These are phyloP conservation scores for Sporothrix brasiliensis DNA, from an alignment of 2,329 filamentous ascomycete genomes.

Conservation along the genomic window DNA sequence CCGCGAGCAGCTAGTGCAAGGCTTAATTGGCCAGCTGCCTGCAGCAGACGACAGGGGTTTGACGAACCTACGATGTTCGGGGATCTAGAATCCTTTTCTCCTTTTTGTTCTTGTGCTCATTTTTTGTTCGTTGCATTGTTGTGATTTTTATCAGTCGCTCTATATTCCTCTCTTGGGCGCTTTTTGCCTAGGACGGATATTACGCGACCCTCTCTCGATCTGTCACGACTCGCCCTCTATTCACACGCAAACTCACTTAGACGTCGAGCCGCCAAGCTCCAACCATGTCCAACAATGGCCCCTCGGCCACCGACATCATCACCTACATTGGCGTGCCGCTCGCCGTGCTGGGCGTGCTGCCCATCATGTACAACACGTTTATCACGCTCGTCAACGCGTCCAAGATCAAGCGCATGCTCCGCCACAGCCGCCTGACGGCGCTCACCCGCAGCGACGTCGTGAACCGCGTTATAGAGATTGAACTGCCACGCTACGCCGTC, in stretches of 20 bases:
- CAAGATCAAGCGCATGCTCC: constrained; percentile 61
- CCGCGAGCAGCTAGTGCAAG: constrained; percentile 26
- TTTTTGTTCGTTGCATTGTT: neutral
- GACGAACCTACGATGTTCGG: constrained; percentile 1
- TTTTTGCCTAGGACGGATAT: constrained; percentile 6
- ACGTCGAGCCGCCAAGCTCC: neutral
- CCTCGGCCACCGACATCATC: constrained; percentile 42
- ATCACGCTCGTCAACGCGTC: constrained; percentile 62
- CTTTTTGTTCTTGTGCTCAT: neutral
- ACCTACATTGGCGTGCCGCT: constrained; percentile 45
- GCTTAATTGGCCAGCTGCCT: constrained; percentile 6
- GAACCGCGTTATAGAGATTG: constrained; percentile 67
- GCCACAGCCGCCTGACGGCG: constrained; percentile 59
- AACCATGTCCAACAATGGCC: constrained; percentile 34
- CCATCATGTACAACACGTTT: constrained; percentile 67
- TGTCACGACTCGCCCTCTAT: neutral
- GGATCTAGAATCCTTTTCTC: neutral
- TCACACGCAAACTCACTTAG: neutral
- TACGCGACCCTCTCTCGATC: neutral
- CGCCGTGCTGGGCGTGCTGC: constrained; percentile 53
- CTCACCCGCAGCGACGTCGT: constrained; percentile 66
- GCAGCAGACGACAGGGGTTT: constrained; percentile 15
- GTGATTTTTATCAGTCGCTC: neutral
- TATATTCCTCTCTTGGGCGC: neutral
- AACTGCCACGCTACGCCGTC: constrained; percentile 66